These are phyloP conservation scores for Ustanciosporium gigantosporum DNA, from an alignment of 1,284 basidiomycete genomes.

Conservation along the genomic window DNA sequence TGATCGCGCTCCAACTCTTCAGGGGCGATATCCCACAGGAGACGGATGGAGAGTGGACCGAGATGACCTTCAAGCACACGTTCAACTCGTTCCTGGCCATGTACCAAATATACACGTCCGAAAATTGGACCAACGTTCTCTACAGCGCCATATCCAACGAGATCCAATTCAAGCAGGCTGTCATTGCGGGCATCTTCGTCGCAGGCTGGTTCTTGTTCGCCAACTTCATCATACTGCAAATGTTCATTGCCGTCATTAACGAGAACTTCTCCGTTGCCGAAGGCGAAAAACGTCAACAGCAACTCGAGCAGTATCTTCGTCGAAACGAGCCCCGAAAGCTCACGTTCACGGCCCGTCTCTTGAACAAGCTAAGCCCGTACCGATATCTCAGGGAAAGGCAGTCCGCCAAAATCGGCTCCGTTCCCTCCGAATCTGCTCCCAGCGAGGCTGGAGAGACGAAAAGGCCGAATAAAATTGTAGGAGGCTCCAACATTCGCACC, in stretches of 20 bases:
- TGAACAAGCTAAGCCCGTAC: slow-evolving; percentile 84
- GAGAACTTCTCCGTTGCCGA: slow-evolving; percentile 95
- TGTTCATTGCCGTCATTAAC: slow-evolving; percentile 98
- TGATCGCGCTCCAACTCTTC: slow-evolving; percentile 73
- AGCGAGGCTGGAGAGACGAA: slow-evolving; percentile 11
- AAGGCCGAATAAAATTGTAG: slow-evolving; percentile 37
- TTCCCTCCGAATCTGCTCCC: slow-evolving; percentile 6
- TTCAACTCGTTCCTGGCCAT: slow-evolving; percentile 87
- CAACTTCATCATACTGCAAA: slow-evolving; percentile 92
- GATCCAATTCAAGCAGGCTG: slow-evolving; percentile 71
- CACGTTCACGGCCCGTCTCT: slow-evolving; percentile 60
- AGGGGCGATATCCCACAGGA: slow-evolving; percentile 74
- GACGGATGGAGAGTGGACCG: slow-evolving; percentile 55
- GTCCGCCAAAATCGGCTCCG: slow-evolving; percentile 58
- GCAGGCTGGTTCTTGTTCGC: slow-evolving; percentile 87
- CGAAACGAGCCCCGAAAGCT: slow-evolving; percentile 58
- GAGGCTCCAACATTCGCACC: slow-evolving; percentile 12
- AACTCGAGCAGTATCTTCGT: slow-evolving; percentile 69
- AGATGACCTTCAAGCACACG: slow-evolving; percentile 83
- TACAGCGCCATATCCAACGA: slow-evolving; percentile 74
- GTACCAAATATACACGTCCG: slow-evolving; percentile 87
- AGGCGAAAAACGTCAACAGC: slow-evolving; percentile 81
- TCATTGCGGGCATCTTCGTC: slow-evolving; percentile 76
- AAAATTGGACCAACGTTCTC: slow-evolving; percentile 89
- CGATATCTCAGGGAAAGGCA: slow-evolving; percentile 70